phyloP scores from a whole-genome alignment of 768 basidiomycete species.

The Kwoniella mangroviensis region DNA sequence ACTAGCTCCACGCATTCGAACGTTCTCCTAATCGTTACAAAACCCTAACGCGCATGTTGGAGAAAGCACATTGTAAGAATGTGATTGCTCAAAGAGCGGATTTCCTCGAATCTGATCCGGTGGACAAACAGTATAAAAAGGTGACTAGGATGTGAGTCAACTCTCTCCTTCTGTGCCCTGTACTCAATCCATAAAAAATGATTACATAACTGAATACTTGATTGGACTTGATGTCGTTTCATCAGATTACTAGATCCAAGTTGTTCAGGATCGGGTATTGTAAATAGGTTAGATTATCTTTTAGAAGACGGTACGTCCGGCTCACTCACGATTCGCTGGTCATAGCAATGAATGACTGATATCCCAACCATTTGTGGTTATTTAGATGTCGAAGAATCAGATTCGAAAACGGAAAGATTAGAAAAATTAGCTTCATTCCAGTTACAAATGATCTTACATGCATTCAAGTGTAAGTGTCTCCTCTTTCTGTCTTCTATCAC shows the following conservation, averaged over 20 bases:
- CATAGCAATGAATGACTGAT: constrained; percentile 33
- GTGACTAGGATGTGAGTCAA: constrained; percentile 83
- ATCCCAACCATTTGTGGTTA: constrained; percentile 57
- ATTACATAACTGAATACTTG: background rate
- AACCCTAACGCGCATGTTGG: constrained; percentile 82
- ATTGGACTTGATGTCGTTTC: background rate
- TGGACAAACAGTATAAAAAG: constrained; percentile 65
- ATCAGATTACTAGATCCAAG: constrained; percentile 88
- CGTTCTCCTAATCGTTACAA: constrained; percentile 77
- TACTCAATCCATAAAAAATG: background rate
- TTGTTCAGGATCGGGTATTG: constrained; percentile 92
- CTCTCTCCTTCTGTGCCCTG: background rate
- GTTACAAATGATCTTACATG: constrained; percentile 85
- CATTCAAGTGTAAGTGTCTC: constrained; percentile 79
- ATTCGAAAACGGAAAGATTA: constrained; percentile 70
- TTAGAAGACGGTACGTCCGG: constrained; percentile 68
- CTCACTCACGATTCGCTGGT: background rate
- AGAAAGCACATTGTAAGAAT: constrained; percentile 82
- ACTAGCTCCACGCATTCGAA: constrained; percentile 79
- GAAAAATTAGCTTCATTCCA: constrained; percentile 87
- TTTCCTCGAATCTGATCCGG: constrained; percentile 79
- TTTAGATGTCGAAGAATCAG: constrained; percentile 60
- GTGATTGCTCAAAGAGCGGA: constrained; percentile 75
- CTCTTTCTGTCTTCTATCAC: background rate
- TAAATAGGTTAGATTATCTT: constrained; percentile 84